Base-by-base conservation (phyloP, 2,329 filamentous ascomycete species). In the Decorospora gaudefroyi region DNA sequence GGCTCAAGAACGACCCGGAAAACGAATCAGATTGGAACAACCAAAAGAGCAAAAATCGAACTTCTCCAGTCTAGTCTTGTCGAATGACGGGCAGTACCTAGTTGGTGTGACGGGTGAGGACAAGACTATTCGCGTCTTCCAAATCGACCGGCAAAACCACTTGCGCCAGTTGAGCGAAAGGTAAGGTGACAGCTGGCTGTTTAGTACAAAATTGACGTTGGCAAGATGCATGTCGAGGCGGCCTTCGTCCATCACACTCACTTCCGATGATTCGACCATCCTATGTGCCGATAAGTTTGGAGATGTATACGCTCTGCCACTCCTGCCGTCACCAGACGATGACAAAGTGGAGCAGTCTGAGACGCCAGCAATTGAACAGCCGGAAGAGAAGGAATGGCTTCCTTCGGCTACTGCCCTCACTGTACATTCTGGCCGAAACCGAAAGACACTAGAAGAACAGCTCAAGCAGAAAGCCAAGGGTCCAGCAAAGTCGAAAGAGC, bases 231-330 rank as follows among this genome's bases (percentile, higher is more conserved):
- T 97, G 87, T 89, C 90, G 26, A 97, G 96, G 74, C 84, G 90
- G 23, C 90, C 91, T 9, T 92, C 86, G 65, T 84, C 87, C 23
- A 76, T 97, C 45, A 74, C 79, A 37, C 72, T 96, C 38, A 83
- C 86, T 6, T 75, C 81, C 26, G 85, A 91, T 64, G 78, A 82
- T 50, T 77, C 78, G 29, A 87, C 84, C 6, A 88, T 99, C 51
- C 72, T 97, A 45, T 84, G 83, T 50, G 92, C 84, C 38, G 93
- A 99, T 76, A 99, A 99, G 71, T 97, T 97, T 64, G 93, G 93
- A 55, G 93, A 99, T 68, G 92, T 96, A 49, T 97, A 96, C 72
- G 82, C 88, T 8, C 73, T 99, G 6, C 92, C 93, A 10, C 76
- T 97, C 3, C 68, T 90, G 30, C 57, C 62, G 9, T 59, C 66